phyloP scores from a whole-genome alignment of 2,329 filamentous ascomycete genomes.

The Fusarium vanettenii region DNA sequence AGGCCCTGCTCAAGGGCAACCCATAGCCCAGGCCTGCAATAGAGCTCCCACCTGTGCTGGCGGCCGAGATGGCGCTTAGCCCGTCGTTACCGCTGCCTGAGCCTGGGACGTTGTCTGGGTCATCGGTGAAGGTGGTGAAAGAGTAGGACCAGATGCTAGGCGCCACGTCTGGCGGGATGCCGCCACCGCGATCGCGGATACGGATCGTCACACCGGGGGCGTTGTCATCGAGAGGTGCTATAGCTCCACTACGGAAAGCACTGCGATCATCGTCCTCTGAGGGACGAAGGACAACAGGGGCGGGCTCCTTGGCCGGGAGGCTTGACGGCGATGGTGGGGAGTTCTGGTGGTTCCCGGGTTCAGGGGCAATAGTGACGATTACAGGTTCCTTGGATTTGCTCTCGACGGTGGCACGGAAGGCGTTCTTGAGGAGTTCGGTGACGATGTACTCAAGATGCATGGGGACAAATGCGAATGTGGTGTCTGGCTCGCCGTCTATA shows the following conservation, averaged over 20 bases:
- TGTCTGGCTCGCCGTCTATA: slow-evolving; percentile 86
- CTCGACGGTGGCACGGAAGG: slow-evolving; percentile 93
- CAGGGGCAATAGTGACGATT: slow-evolving; percentile 89
- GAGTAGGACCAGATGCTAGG: slow-evolving; percentile 96
- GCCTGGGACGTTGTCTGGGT: slow-evolving; percentile 54
- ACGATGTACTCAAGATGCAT: slow-evolving; percentile 98
- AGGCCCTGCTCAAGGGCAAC: slow-evolving; percentile 87
- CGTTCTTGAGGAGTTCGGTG: slow-evolving; percentile 96
- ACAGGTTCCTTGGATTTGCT: slow-evolving; percentile 83
- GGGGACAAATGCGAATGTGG: slow-evolving; percentile 93
- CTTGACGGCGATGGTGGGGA: slow-evolving; percentile 35
- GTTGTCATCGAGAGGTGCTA: slow-evolving; percentile 70
- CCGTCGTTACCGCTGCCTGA: slow-evolving; percentile 61
- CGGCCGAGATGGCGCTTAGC: slow-evolving; percentile 79
- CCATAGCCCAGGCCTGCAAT: slow-evolving; percentile 96
- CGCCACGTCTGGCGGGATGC: slow-evolving; percentile 85
- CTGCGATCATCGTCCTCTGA: slow-evolving; percentile 50
- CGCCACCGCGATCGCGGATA: slow-evolving; percentile 94
- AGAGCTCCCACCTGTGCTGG: slow-evolving; percentile 79
- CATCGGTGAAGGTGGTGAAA: slow-evolving; percentile 90
- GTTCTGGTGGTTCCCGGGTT: slow-evolving; percentile 57
- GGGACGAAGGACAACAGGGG: slow-evolving; percentile 4
- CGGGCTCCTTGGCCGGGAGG: slow-evolving; percentile 38
- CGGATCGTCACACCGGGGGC: slow-evolving; percentile 92
- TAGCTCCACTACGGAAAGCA: slow-evolving; percentile 58